A percentile compares a stretch with the other conserved stretches of the same genome.
phyloP scores from a whole-genome alignment of 192 early-diverging fungal species.

The Coemansia sp. region DNA sequence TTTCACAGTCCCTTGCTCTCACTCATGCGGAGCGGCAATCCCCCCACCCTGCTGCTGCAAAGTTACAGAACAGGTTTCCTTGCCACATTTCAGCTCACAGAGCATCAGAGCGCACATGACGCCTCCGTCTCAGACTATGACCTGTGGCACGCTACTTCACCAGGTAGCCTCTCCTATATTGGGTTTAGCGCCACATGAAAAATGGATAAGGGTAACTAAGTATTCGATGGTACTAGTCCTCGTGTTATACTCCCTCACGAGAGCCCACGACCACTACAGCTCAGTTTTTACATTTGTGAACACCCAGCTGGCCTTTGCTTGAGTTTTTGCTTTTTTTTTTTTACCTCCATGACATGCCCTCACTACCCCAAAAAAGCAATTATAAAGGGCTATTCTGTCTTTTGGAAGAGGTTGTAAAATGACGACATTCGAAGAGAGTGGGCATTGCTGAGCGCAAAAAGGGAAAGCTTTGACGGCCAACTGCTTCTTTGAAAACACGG shows the following conservation, averaged over 20 bases:
- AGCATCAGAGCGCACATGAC: background rate
- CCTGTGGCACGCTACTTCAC: background rate
- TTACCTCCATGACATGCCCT: no score
- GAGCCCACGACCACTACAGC: no score
- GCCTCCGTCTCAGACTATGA: background rate
- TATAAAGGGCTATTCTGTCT: no score
- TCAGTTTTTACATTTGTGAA: no score
- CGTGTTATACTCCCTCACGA: background rate
- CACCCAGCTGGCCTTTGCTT: no score
- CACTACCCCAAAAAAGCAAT: no score
- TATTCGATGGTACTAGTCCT: background rate
- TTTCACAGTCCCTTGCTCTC: slow-evolving; percentile 4
- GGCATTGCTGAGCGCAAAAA: no score
- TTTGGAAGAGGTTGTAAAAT: no score
- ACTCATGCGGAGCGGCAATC: slow-evolving; percentile 9
- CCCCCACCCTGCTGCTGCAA: slow-evolving; percentile 12
- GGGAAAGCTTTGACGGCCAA: no score
- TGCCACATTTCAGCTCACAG: background rate
- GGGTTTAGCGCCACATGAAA: background rate
- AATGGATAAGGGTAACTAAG: background rate
- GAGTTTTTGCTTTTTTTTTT: no score
- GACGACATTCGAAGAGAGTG: no score
- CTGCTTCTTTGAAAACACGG: no score
- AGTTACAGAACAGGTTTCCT: background rate
- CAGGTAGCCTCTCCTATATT: background rate